Base-by-base conservation (phyloP, 2,329 filamentous ascomycete genomes). In the Botryotinia convoluta region DNA sequence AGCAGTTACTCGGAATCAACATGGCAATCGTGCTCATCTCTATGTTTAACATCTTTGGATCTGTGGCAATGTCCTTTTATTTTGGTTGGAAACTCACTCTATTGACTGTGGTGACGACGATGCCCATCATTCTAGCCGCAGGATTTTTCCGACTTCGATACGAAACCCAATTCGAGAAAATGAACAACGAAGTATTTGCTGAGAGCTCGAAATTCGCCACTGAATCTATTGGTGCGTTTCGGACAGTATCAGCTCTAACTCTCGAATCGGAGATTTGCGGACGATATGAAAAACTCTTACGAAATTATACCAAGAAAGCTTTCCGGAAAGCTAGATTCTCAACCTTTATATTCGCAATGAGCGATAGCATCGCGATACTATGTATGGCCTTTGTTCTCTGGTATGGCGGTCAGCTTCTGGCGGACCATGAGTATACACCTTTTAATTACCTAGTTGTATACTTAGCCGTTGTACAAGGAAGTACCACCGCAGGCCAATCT, bases 81-180 rank as follows among this genome's bases (percentile, higher is more conserved):
- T 93, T 91, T 79, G 91, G 91, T 1, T 95, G 93, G 93, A 94
- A 94, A 80, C 85, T 95, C 12, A 89, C 90, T 0, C 82, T 94
- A 0, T 89, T 95, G 0, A 87, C 88, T 0, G 83, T 90, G 16
- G 91, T 89, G 77, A 88, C 91, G 2, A 83, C 84, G 0, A 80
- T 88, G 73, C 87, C 87, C 1, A 81, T 86, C 12, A 84, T 88
- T 9, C 81, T 88, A 16, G 76, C 81, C 7, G 85, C 74, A 10
- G 75, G 77, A 18, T 88, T 85, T 73, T 81, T 85, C 75, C 83
- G 87, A 22, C 82, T 89, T 62, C 82, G 84, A n/a, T 84, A 87
- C 45, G 87, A 89, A 78, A 81, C 84, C 20, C 84, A 87, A 72
- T 88, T 90, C 68, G 88, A 90, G 68, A 81, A 84, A 63, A 84